Evolutionary conservation across 257 asterid genomes (phyloP), one percentile per base, ranked within the genome.

Genomic region (Knoxia roxburghii): DNA sequence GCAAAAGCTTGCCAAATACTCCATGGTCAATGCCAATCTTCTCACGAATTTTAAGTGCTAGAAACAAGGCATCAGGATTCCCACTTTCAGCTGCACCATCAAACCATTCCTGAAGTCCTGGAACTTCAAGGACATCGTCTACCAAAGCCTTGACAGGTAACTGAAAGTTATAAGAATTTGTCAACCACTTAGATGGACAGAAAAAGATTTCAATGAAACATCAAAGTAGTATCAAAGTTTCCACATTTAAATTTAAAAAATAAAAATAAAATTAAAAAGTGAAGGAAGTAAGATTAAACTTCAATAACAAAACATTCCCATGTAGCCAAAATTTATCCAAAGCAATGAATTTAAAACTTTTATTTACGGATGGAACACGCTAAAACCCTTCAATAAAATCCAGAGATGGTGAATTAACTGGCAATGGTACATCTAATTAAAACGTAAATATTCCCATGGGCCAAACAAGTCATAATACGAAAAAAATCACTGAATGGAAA

Each of bases 31-130:
- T 48, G 56, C 83, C 73, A 65, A 78, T 72, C 77, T 77, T 90
- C 65, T 90, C 94, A 23, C 75, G 91, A 29, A 90, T 58, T 76
- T 81, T 85, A 46, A 90, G 87, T 66, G 98, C 98, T 73, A 94
- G 77, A 68, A 87, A 85, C 76, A 94, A 82, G 20, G 98, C 96
- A 61, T 90, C 99, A 10, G 99, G 96, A 81, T 86, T 90, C 61
- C 99, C 97, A 69, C 71, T 80, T 75, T 77, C 94, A 56, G 84
- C 70, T 76, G 96, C 90, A 73, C 86, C 77, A 61, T 81, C 93
- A 72, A 89, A 85, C 96, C 96, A 94, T 77, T 88, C 90, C 73
- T 79, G 86, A 66, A 94, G 79, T 70, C 86, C 98, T 20, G 89
- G 90, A 78, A 85, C 96, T 83, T 89, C 96, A 70, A 90, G 84